phyloP scores from a whole-genome alignment of 257 asterid genomes.

The Parsonsia alboflavescens region DNA sequence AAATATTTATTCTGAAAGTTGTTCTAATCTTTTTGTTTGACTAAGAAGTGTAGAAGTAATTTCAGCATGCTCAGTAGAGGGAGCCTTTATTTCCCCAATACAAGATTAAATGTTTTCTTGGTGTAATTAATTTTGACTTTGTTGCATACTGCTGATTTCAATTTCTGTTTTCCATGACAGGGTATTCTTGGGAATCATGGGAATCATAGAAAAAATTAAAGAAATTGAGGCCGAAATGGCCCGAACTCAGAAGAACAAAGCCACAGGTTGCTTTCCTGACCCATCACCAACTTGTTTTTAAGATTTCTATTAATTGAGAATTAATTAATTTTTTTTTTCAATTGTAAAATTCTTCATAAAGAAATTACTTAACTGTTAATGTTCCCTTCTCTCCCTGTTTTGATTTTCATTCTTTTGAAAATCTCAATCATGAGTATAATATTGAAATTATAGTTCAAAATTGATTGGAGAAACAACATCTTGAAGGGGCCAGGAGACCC shows the following conservation, averaged over 20 bases:
- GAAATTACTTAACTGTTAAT: background rate
- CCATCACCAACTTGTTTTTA: conserved; percentile 1
- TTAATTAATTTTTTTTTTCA: background rate
- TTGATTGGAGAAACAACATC: background rate
- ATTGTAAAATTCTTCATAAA: background rate
- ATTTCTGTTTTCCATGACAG: conserved; percentile 31
- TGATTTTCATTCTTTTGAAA: background rate
- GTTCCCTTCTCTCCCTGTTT: background rate
- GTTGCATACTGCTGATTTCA: conserved; percentile 5
- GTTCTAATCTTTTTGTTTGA: background rate
- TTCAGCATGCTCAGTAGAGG: background rate
- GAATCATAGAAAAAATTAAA: conserved; percentile 89
- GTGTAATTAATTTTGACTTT: conserved; percentile 1
- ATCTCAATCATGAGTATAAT: background rate
- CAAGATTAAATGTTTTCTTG: background rate
- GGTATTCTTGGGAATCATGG: conserved; percentile 49
- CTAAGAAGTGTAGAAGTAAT: background rate
- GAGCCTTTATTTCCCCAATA: background rate
- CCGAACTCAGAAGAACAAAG: conserved; percentile 97
- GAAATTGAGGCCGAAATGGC: conserved; percentile 99
- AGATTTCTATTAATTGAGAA: background rate
- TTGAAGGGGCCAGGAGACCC: background rate
- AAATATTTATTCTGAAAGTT: too few species aligned
- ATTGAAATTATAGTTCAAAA: background rate
- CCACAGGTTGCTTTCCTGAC: conserved; percentile 54